Conservation (phyloP, 225 moss, liverwort and hornwort species). For the Pseudisothecium myosuroides region DNA sequence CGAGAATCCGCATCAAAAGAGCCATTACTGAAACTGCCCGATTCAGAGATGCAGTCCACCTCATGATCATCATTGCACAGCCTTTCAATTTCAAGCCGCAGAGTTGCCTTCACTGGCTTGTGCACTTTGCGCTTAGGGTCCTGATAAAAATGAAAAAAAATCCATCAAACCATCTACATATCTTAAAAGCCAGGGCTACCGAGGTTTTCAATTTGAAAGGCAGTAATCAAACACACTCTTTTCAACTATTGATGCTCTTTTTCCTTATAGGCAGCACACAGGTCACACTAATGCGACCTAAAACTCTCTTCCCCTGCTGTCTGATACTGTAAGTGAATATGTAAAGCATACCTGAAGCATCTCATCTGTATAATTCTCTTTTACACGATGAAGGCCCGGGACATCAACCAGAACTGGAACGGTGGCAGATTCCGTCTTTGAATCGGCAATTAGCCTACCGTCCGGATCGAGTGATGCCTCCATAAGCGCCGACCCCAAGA, state of each 20-base stretch:
- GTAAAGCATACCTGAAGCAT: conserved; percentile 67
- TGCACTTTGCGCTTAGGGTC: conserved; percentile 94
- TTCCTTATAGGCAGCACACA: not conserved
- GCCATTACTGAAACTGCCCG: conserved; percentile 88
- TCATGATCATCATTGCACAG: conserved; percentile 70
- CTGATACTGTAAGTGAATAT: not conserved
- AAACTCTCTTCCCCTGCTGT: not conserved
- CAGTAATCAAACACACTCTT: not conserved
- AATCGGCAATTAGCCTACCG: conserved; percentile 51
- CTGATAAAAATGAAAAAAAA: conserved; percentile 26
- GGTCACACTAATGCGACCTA: not conserved
- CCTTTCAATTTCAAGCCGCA: conserved; percentile 90
- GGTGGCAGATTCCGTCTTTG: conserved; percentile 53
- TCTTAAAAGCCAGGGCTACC: not conserved
- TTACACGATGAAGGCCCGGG: conserved; percentile 85
- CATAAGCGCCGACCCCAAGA: conserved; percentile 68
- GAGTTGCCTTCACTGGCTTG: conserved; percentile 93
- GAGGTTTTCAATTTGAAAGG: not conserved
- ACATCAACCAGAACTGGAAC: conserved; percentile 95
- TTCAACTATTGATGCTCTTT: not conserved
- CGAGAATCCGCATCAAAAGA: conserved; percentile 80
- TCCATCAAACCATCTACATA: not conserved
- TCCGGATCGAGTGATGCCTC: conserved; percentile 69
- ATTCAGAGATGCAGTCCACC: conserved; percentile 72
- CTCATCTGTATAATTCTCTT: conserved; percentile 97